Base-by-base conservation (phyloP, 257 asterid species). In the Solanum peruvianum region DNA sequence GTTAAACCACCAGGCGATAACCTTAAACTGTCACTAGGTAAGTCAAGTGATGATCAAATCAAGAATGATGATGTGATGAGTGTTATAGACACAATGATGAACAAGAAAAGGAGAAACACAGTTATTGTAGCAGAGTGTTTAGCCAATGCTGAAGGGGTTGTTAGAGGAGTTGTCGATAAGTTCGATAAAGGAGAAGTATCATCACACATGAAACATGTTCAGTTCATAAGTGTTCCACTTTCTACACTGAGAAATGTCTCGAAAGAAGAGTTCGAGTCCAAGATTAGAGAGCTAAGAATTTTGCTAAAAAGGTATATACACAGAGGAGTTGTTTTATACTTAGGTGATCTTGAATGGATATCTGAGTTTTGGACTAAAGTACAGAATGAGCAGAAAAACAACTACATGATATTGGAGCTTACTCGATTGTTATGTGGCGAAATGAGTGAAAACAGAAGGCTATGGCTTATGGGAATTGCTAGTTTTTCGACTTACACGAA, bases 221-320 rank as follows among this genome's bases (percentile, higher is more conserved):
- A 94, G 85, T 96, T 96, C 89, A 92, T 95, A 10, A 93, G 98
- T 86, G 97, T 96, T 12, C 98, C 99, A 0, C 94, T 96, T n/a
- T 83, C 33, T 70, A 92, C 96, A 4, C 91, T 95, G 39, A 82
- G 92, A 72, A 91, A 91, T 47, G 87, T 92, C 8, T 90, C 94
- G 0, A 93, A 89, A 81, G 94, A 95, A 16, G 99, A 94, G 84
- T 95, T 95, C 52, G 98, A 92, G 71, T 88, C 81, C 58, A 96
- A 91, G 90, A 86, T 96, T 15, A 93, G 87, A 3, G 97, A 95
- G 92, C 92, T 95, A 5, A 96, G 96, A 37, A 87, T 94, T 45
- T 90, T 95, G 4, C 93, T 96, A 42, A 94, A 90, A 84, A 92
- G 95, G 42, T 92, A 89, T 78, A 87, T 87, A 2, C 84, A 88